A percentile compares a stretch with the other conserved stretches of the same genome.
Conservation (phyloP, 2,329 filamentous ascomycete genomes). For the Periconia digitata region DNA sequence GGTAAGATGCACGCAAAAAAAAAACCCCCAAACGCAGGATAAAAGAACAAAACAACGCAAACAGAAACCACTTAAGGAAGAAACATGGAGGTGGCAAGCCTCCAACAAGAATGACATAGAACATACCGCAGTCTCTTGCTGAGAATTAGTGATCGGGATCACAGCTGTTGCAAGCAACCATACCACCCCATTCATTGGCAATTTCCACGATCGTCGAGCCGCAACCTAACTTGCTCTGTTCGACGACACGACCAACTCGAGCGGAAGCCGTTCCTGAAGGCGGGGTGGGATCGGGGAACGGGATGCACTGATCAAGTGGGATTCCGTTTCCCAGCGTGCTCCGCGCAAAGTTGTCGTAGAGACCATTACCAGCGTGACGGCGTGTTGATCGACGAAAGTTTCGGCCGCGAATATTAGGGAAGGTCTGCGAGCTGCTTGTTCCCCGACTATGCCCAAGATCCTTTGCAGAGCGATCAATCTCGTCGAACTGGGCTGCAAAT, state of each 20-base stretch:
- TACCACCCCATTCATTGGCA: constrained; percentile 17
- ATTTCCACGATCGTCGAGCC: constrained; percentile 14
- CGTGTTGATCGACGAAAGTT: constrained; percentile 3
- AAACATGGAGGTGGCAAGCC: no score
- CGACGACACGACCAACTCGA: background rate
- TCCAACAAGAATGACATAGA: no score
- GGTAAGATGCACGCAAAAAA: no score
- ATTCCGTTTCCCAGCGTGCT: constrained; percentile 16
- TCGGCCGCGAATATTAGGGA: background rate
- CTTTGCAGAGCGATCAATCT: constrained; percentile 6
- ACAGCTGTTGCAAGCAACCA: constrained; percentile 17
- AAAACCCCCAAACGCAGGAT: no score
- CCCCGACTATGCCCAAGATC: background rate
- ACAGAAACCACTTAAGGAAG: no score
- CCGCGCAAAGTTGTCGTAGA: constrained; percentile 21
- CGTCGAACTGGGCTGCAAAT: constrained; percentile 8
- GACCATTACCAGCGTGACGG: constrained; percentile 21
- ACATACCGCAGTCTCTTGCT: no score
- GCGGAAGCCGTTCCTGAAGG: constrained; percentile 20
- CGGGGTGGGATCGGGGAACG: constrained; percentile 33
- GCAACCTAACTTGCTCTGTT: constrained; percentile 12
- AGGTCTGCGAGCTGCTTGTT: constrained; percentile 4
- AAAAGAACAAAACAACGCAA: no score
- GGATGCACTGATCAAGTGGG: constrained; percentile 31
- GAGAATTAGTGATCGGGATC: constrained; percentile 17